phyloP scores from a whole-genome alignment of 106 monocot species.

The Chionographis japonica region DNA sequence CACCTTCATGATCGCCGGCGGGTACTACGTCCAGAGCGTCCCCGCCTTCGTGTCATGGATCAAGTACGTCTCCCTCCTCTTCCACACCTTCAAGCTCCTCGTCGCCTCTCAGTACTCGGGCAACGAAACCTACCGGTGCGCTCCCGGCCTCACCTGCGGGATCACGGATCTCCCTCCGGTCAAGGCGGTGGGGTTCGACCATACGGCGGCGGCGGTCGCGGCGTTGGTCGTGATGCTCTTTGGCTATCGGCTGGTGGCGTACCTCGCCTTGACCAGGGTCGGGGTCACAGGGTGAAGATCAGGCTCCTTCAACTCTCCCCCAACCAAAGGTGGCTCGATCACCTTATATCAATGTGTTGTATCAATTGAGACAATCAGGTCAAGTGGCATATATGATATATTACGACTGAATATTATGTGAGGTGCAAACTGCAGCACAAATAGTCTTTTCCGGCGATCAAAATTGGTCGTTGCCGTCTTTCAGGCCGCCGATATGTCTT shows the following conservation, averaged over 20 bases:
- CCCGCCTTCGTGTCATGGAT: conserved; percentile 54
- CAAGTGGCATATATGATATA: too few relatives aligned
- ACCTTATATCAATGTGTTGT: too few relatives aligned
- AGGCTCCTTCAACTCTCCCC: too few relatives aligned
- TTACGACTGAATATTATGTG: too few relatives aligned
- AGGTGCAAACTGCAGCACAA: too few relatives aligned
- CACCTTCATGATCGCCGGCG: conserved; percentile 54
- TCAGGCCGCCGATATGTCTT: too few relatives aligned
- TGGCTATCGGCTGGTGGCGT: conserved; percentile 19
- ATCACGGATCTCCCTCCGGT: conserved; percentile 18
- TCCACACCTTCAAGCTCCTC: conserved; percentile 45
- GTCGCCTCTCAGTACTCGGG: conserved; percentile 35
- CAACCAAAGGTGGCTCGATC: too few relatives aligned
- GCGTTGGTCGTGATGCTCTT: conserved; percentile 18
- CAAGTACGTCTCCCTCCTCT: conserved; percentile 41
- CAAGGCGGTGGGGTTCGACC: conserved; percentile 16
- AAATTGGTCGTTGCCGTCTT: too few relatives aligned
- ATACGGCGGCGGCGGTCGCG: neutral
- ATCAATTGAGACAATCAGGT: too few relatives aligned
- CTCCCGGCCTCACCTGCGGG: neutral
- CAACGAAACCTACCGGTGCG: conserved; percentile 14
- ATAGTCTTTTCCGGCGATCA: too few relatives aligned
- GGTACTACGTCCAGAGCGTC: conserved; percentile 51
- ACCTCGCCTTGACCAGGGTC: conserved; percentile 24
- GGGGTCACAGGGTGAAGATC: neutral